Evolutionary conservation across 371 early-diverging fungal genomes (phyloP).

Genomic region (Amoeboaphelidium protococcarum): DNA sequence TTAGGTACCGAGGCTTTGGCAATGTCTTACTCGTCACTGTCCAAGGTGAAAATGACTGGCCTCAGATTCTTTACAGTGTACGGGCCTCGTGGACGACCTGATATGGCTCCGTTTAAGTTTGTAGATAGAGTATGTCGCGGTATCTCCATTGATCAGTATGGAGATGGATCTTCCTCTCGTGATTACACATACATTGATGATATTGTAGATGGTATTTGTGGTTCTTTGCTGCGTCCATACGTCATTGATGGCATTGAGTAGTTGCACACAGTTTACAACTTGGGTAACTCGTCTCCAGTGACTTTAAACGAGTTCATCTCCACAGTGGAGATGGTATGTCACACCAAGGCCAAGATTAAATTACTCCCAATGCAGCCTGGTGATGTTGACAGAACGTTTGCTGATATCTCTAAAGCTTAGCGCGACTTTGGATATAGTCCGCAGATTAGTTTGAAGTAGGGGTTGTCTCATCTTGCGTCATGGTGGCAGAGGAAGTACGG

Average conservation of each 20-base stretch:
- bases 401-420: conserved; percentile 4
- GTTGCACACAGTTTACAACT: conserved; percentile 3
- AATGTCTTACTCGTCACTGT: conserved; percentile 3
- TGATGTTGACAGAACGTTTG: conserved; percentile 6
- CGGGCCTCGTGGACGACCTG: conserved; percentile 2
- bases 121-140: conserved; percentile 3
- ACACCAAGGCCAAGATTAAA: conserved; percentile 2
- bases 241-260: background rate
- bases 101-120: conserved; percentile 6
- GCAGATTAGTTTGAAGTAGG: conserved; percentile 2
- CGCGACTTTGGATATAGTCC: conserved; percentile 5
- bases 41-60: conserved; percentile 3
- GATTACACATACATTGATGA: conserved; percentile 10
- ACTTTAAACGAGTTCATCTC: conserved; percentile 5
- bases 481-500: conserved; percentile 1
- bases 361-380: conserved; percentile 5
- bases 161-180: conserved; percentile 7
- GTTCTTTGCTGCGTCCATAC: conserved; percentile 2
- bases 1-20: conserved; percentile 7
- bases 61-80: conserved; percentile 10
- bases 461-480: conserved; percentile 2
- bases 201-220: conserved; percentile 6
- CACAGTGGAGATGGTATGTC: conserved; percentile 3
- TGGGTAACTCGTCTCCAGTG: conserved; percentile 7
- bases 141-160: conserved; percentile 5